These are phyloP conservation scores for Kluyveromyces wickerhamii DNA, from an alignment of 805 yeast genomes.

Conservation along the genomic window DNA sequence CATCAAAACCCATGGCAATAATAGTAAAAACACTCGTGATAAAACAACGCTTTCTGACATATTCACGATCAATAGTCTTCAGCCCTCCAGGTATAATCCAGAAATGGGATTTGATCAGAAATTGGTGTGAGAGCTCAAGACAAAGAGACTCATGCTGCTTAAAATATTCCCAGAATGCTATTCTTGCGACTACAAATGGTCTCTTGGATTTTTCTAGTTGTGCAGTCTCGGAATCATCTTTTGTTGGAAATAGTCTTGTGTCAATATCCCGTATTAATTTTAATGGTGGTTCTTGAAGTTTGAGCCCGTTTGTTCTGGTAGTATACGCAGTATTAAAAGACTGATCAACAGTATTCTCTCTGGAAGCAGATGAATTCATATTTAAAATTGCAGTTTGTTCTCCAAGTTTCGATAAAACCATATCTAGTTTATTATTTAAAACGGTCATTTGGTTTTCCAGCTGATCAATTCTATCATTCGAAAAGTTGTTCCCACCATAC, in stretches of 20 bases:
- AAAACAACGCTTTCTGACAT: constrained; percentile 45
- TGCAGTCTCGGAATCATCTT: constrained; percentile 22
- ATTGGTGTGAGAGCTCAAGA: constrained; percentile 38
- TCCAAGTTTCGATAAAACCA: constrained; percentile 10
- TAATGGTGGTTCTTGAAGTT: constrained; percentile 32
- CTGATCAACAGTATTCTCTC: neutral
- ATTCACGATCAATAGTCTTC: constrained; percentile 37
- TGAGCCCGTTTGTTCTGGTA: constrained; percentile 11
- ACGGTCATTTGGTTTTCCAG: constrained; percentile 22
- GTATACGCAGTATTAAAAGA: neutral
- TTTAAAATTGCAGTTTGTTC: constrained; percentile 1
- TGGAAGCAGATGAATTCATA: neutral
- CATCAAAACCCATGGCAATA: constrained; percentile 50
- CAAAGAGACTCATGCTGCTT: constrained; percentile 37
- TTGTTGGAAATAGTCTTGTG: constrained; percentile 31
- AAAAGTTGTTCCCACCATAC: constrained; percentile 8
- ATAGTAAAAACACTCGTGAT: constrained; percentile 47
- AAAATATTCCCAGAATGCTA: constrained; percentile 41
- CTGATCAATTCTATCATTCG: constrained; percentile 16
- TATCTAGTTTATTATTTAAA: constrained; percentile 17
- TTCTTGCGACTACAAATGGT: constrained; percentile 33
- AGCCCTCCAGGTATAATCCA: constrained; percentile 59
- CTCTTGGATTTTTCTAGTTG: constrained; percentile 26
- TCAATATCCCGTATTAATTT: constrained; percentile 34
- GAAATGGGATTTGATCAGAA: constrained; percentile 45